Conservation (phyloP, 345 rosid species). For the Brassica incana region DNA sequence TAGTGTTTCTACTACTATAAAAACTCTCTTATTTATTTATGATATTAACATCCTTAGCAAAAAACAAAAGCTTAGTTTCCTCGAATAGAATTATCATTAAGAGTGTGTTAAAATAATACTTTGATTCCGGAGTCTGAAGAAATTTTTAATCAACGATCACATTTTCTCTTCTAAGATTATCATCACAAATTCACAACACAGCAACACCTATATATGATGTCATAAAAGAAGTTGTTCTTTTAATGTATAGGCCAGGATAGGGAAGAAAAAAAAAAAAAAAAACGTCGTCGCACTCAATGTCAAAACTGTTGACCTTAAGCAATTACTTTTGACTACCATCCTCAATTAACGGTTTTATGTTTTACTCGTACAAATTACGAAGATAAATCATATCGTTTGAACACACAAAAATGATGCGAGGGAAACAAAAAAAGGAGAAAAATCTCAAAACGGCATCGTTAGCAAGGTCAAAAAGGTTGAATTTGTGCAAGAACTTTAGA, state of each 20-base stretch:
- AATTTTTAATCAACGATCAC: not conserved
- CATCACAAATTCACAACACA: not conserved
- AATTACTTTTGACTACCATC: not conserved
- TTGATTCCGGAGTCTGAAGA: not conserved
- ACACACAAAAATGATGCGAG: not conserved
- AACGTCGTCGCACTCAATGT: not conserved
- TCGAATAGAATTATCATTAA: too few relatives aligned
- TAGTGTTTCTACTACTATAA: too few relatives aligned
- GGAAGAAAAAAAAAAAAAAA: not conserved
- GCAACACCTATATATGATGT: not conserved
- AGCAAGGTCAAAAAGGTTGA: constrained; percentile 37
- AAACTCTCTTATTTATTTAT: too few relatives aligned
- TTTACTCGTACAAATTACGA: not conserved
- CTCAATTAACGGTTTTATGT: not conserved
- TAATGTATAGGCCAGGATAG: not conserved
- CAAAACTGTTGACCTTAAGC: not conserved
- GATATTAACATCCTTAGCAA: too few relatives aligned
- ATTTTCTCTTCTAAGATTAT: not conserved
- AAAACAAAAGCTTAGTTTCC: not conserved
- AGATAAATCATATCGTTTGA: not conserved
- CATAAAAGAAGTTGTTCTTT: not conserved
- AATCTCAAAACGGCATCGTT: not conserved
- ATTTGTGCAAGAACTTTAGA: constrained; percentile 25
- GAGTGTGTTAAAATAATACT: not conserved
- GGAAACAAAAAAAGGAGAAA: not conserved